Base-by-base conservation (phyloP, 805 yeast genomes). In the Wickerhamomyces strasburgensis region DNA sequence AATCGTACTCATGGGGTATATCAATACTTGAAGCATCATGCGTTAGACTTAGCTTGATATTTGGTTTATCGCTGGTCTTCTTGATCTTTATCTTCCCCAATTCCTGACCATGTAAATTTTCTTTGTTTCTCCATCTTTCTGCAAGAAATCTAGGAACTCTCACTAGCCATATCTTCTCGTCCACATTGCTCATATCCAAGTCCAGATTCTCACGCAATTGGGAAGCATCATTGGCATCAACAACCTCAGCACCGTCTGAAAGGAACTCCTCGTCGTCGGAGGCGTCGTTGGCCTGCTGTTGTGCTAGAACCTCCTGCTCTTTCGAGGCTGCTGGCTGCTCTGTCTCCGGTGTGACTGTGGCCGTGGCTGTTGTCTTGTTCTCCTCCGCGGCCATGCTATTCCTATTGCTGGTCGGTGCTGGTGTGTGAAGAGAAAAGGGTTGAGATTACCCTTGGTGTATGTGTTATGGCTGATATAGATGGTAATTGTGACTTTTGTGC, bases 161-260 rank as follows among this genome's bases (percentile, higher is more conserved):
- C 17, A 93, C 95, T 16, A 93, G 67, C 98, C 98, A 93, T 29
- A 93, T 80, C 48, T 87, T 87, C 51, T 83, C 80, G 33, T 63
- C 68, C 13, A 80, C 75, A 21, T 68, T 65, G 2, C 68, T 44
- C 35, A 88, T 61, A 54, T 88, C 85, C 60, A 93, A 67, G 58
- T 93, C 94, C 21, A 89, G 35, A 6, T 69, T 11, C 85, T 71
- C 61, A 83, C 95, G 50, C 82, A 76, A 33, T 53, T 57, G 42
- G 26, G 68, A 61, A 24, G 64, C 53, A 51, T 67, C 72, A 41
- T 67, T 67, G 44, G 70, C 67, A 44, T 67, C 72, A 29, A 67
- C 60, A 21, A 66, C 65, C 44, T 66, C 67, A 24, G 67, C 72
- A 34, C 58, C 60, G 23, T 67, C 70, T 1, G 68, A 62, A 21